Evolutionary conservation across 2,329 filamentous ascomycete species (phyloP).

Genomic region (Graphilbum ipis-grandicollis): DNA sequence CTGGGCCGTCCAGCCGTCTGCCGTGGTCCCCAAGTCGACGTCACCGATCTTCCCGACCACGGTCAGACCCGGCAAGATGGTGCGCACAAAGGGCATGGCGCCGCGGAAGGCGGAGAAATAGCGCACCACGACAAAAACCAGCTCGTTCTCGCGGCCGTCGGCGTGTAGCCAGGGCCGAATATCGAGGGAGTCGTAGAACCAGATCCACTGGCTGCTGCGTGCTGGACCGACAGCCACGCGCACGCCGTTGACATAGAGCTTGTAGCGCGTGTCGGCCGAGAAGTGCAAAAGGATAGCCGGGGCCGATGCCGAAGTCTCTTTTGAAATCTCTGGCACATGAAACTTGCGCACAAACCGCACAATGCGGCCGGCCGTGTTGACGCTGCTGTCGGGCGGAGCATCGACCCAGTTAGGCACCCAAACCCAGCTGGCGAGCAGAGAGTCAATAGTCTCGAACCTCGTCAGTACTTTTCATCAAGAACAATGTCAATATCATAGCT

Average conservation of each 20-base stretch:
- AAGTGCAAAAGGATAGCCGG: conserved; percentile 9
- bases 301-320: conserved; percentile 6
- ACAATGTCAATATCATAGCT: no score
- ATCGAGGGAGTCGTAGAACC: conserved; percentile 17
- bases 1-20: conserved; percentile 11
- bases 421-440: conserved; percentile 20
- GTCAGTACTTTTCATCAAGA: no score
- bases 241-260: conserved; percentile 20
- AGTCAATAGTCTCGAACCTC: conserved; percentile 13
- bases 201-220: conserved; percentile 16
- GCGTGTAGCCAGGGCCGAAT: conserved; percentile 11
- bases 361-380: conserved; percentile 17
- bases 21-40: conserved; percentile 5
- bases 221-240: conserved; percentile 19
- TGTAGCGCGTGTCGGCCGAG: conserved; percentile 25
- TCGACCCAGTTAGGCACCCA: conserved; percentile 19
- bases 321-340: conserved; percentile 8
- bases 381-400: conserved; percentile 6
- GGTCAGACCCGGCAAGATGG: conserved; percentile 13
- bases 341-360: conserved; percentile 15
- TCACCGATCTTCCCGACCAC: conserved; percentile 8
- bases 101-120: conserved; percentile 12
- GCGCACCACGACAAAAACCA: conserved; percentile 13
- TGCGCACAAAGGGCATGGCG: conserved; percentile 16
- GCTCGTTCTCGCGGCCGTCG: conserved; percentile 11